Evolutionary conservation across 2,329 filamentous ascomycete genomes (phyloP).

Genomic region (Aspergillus puulaauensis): DNA sequence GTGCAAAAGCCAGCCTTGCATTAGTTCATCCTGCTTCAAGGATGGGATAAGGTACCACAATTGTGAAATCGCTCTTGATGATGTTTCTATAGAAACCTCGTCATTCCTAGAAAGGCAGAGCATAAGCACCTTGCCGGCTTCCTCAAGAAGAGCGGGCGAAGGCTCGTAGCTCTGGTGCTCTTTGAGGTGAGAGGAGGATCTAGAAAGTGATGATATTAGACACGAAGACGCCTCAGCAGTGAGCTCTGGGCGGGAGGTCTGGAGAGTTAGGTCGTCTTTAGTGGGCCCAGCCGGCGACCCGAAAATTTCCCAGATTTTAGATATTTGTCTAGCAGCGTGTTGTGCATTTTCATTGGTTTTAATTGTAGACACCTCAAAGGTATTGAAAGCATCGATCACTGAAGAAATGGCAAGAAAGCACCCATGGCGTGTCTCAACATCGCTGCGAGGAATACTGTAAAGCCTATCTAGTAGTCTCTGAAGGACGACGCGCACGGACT

Average conservation of each 20-base stretch:
- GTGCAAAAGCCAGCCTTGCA: slow-evolving; percentile 41
- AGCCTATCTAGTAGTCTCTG: slow-evolving; percentile 34
- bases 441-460: slow-evolving; percentile 38
- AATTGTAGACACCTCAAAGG: slow-evolving; percentile 16
- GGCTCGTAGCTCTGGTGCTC: slow-evolving; percentile 14
- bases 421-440: slow-evolving; percentile 46
- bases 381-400: slow-evolving; percentile 35
- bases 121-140: slow-evolving; percentile 34
- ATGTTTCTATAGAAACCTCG: slow-evolving; percentile 41
- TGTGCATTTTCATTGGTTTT: slow-evolving; percentile 21
- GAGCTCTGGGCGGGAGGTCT: slow-evolving; percentile 40
- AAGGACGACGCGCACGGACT: slow-evolving; percentile 30
- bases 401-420: slow-evolving; percentile 43
- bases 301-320: slow-evolving; percentile 40
- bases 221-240: slow-evolving; percentile 43
- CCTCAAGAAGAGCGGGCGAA: slow-evolving; percentile 26
- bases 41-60: slow-evolving; percentile 39
- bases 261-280: slow-evolving; percentile 40
- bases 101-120: slow-evolving; percentile 42
- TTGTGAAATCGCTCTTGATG: slow-evolving; percentile 40
- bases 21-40: slow-evolving; percentile 32
- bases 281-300: slow-evolving; percentile 31
- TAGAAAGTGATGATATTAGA: slow-evolving; percentile 40
- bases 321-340: slow-evolving; percentile 29
- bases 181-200: slow-evolving; percentile 18